phyloP scores from a whole-genome alignment of 495 filamentous ascomycete genomes.

The Talaromyces liani region DNA sequence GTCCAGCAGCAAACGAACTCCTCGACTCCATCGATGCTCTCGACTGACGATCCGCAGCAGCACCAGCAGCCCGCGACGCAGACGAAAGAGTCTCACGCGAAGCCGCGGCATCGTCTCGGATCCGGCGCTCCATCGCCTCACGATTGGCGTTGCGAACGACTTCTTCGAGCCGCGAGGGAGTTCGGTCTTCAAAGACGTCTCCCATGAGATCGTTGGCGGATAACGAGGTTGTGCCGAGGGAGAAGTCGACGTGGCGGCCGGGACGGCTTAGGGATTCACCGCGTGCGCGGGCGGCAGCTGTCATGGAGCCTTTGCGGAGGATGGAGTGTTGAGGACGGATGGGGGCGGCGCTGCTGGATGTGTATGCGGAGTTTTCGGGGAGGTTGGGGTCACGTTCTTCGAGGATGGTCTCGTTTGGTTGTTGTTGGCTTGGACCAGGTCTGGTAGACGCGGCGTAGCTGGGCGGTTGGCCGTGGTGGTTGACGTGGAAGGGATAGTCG shows the following conservation, averaged over 20 bases:
- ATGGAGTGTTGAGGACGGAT: slow-evolving; percentile 40
- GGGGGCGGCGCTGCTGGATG: slow-evolving; percentile 15
- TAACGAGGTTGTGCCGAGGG: slow-evolving; percentile 58
- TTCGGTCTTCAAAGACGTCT: slow-evolving; percentile 58
- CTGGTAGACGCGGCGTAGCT: slow-evolving; percentile 12
- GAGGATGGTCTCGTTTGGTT: slow-evolving; percentile 1
- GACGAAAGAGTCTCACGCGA: neutral
- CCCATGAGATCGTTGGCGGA: slow-evolving; percentile 54
- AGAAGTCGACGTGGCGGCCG: slow-evolving; percentile 67
- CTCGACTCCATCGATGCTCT: slow-evolving; percentile 8
- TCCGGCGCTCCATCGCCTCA: slow-evolving; percentile 34
- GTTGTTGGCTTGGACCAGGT: neutral
- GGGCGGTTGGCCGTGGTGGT: slow-evolving; percentile 25
- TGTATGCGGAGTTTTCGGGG: slow-evolving; percentile 22
- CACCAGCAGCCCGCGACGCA: neutral
- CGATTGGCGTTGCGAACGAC: slow-evolving; percentile 34
- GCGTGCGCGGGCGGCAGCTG: slow-evolving; percentile 39
- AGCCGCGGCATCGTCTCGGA: slow-evolving; percentile 37
- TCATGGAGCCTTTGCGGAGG: slow-evolving; percentile 41
- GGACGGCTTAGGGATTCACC: slow-evolving; percentile 47
- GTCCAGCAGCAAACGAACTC: slow-evolving; percentile 4
- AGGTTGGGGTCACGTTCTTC: slow-evolving; percentile 14
- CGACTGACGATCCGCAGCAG: neutral
- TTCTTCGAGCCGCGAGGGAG: slow-evolving; percentile 25
- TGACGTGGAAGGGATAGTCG: slow-evolving; percentile 52